Evolutionary conservation across 331 rosid genomes (phyloP), one percentile per base, ranked within the genome.

Genomic region (Quercus tomentella): DNA sequence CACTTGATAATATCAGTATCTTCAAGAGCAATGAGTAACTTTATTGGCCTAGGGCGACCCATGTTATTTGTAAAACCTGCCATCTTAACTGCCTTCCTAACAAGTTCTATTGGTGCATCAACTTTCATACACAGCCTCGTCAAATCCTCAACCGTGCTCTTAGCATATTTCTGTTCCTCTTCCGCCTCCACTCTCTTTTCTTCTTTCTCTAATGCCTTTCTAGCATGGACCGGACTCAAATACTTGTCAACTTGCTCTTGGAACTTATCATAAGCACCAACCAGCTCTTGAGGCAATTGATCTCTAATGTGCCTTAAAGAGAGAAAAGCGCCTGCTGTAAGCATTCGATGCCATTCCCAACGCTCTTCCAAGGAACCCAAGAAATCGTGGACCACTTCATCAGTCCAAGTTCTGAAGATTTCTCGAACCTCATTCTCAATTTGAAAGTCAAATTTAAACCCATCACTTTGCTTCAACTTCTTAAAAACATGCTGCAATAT

Each of bases 31-130:
- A 86, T 65, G 17, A 93, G 89, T 77, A 83, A 89, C 60, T 85
- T 83, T 12, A 93, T 84, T 0, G 94, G 94, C 84, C 91, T 83
- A 10, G 97, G 97, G 70, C 94, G 90, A 41, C 97, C 94, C 97
- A 93, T 88, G 26, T 83, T 87, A 76, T 93, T 91, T 35, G 97
- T 93, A 84, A 93, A 93, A 20, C 97, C 94, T 61, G 82, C 83
- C 85, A 91, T 76, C 82, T 73, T 89, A 70, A 93, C 94, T 17
- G 87, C 91, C 86, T 88, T 86, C 86, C 92, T 88, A 22, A 93
- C 58, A 61, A 81, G 84, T 77, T 84, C 74, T 73, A 89, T 77
- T 14, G 97, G 97, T 26, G 97, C 97, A 56, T 91, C 97, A 49
- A 88, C 94, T 87, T 93, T 91, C 70, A 88, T 75, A 83, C 93